Conservation (phyloP, 78 protist genomes). For the Dictyostelium discoideum region DNA sequence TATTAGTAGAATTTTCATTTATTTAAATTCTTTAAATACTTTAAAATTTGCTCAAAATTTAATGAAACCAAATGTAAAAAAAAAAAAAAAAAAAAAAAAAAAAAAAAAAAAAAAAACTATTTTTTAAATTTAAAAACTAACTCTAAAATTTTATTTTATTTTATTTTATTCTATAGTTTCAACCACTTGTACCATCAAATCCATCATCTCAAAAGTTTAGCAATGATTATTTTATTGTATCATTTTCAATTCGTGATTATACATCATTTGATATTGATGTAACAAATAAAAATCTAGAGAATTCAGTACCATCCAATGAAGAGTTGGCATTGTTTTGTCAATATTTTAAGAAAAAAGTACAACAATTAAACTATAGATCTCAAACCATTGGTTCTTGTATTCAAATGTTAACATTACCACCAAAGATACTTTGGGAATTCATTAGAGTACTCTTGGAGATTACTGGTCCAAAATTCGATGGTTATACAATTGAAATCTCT, state of each 20-base stretch:
- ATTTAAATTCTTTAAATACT: background rate
- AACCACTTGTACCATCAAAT: background rate
- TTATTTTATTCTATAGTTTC: background rate
- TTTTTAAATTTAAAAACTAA: too few species aligned
- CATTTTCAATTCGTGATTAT: conserved; percentile 13
- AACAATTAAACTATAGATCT: background rate
- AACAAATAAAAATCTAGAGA: background rate
- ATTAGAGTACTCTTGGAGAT: background rate
- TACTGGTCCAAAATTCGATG: background rate
- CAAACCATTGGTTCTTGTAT: conserved; percentile 44
- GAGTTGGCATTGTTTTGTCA: background rate
- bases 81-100: too few species aligned
- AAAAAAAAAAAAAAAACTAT: too few species aligned
- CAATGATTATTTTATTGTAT: background rate
- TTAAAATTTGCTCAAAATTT: background rate
- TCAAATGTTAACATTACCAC: conserved; percentile 43
- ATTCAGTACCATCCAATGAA: background rate
- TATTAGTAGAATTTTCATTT: conserved; percentile 9
- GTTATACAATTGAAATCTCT: background rate
- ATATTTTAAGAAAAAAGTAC: conserved; percentile 49
- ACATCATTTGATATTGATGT: conserved; percentile 32
- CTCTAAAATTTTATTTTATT: background rate
- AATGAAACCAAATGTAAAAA: background rate
- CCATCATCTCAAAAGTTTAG: background rate
- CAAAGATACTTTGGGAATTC: background rate